Percentiles rank a stretch among this genome's conserved stretches.
Evolutionary conservation across 331 rosid genomes (phyloP).

Genomic region (Arachis monticola): DNA sequence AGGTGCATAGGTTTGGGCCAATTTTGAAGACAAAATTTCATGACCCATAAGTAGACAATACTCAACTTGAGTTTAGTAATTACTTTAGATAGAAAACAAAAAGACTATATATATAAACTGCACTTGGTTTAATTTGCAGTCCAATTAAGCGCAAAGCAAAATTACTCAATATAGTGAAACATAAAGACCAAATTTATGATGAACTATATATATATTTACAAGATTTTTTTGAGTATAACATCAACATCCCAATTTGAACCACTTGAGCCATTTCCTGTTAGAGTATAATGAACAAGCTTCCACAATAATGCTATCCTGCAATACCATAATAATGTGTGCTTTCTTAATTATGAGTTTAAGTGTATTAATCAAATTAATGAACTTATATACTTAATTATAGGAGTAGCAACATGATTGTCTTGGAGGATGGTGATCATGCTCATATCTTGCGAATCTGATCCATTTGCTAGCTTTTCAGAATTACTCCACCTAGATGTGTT

Average conservation of each 20-base stretch:
- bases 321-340: neutral
- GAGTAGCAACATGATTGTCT: constrained; percentile 22
- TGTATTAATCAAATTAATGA: too few relatives aligned
- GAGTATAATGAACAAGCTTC: constrained; percentile 26
- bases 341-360: too few relatives aligned
- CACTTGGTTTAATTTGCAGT: neutral
- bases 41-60: too few relatives aligned
- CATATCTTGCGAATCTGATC: neutral
- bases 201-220: too few relatives aligned
- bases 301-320: constrained; percentile 23
- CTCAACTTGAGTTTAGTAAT: too few relatives aligned
- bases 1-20: too few relatives aligned
- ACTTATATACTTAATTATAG: constrained; percentile 1
- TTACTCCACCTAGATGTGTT: constrained; percentile 44
- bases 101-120: too few relatives aligned
- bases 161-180: neutral
- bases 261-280: constrained; percentile 28
- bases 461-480: constrained; percentile 21
- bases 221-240: neutral
- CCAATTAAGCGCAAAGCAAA: neutral
- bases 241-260: constrained; percentile 35
- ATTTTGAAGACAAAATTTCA: too few relatives aligned
- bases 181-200: neutral
- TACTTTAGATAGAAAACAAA: too few relatives aligned
- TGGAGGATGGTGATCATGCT: neutral